phyloP scores from a whole-genome alignment of 805 yeast species.

The Yamadazyma kitorensis region DNA sequence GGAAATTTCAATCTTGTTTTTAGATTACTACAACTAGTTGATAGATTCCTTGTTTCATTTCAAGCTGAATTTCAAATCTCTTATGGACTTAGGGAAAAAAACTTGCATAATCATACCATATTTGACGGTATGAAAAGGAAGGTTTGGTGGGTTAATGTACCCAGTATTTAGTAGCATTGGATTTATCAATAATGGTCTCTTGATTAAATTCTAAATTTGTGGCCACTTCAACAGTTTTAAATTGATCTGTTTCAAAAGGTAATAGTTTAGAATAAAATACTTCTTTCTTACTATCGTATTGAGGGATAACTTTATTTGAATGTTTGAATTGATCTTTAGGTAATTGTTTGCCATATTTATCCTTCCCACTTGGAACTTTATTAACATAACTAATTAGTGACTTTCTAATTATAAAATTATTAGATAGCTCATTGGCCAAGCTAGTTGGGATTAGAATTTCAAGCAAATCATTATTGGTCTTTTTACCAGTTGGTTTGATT shows the following conservation, averaged over 20 bases:
- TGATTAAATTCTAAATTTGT: conserved; percentile 5
- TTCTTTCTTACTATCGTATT: conserved; percentile 15
- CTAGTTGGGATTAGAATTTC: conserved; percentile 48
- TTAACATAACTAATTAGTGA: conserved; percentile 45
- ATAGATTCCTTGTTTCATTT: too few species aligned
- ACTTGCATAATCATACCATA: too few species aligned
- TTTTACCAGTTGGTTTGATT: conserved; percentile 56
- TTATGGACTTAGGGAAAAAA: too few species aligned
- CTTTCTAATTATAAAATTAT: conserved; percentile 53
- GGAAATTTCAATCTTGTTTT: too few species aligned
- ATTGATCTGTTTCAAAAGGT: conserved; percentile 11
- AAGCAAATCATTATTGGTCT: conserved; percentile 23
- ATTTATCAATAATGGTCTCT: neutral
- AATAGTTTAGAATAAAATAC: conserved; percentile 18
- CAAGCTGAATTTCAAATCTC: too few species aligned
- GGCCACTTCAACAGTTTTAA: conserved; percentile 1
- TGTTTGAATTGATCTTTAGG: conserved; percentile 19
- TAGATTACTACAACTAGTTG: too few species aligned
- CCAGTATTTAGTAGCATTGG: conserved; percentile 1
- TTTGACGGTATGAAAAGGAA: neutral
- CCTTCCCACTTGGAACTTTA: conserved; percentile 32
- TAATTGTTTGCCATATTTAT: conserved; percentile 21
- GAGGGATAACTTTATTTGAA: conserved; percentile 16
- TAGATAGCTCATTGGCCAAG: conserved; percentile 37
- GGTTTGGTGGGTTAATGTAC: neutral